Conservation (phyloP, 345 rosid species). For the Lumnitzera racemosa region DNA sequence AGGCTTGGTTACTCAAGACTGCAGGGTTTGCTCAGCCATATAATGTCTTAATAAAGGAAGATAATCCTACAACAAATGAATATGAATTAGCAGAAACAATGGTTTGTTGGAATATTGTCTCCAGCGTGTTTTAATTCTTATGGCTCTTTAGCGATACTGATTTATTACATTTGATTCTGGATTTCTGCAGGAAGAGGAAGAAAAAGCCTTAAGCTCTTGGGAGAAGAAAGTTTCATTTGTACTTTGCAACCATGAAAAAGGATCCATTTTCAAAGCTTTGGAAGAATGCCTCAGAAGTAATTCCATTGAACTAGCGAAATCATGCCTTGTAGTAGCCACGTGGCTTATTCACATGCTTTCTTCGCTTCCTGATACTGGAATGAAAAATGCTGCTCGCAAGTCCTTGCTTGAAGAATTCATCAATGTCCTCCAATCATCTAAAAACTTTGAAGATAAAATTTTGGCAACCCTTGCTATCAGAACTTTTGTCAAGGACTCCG, state of each 20-base stretch:
- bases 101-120: constrained; percentile 16
- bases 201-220: constrained; percentile 43
- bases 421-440: constrained; percentile 53
- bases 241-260: constrained; percentile 60
- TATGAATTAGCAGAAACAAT: constrained; percentile 28
- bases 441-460: constrained; percentile 55
- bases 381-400: constrained; percentile 29
- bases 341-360: constrained; percentile 58
- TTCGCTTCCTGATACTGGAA: constrained; percentile 49
- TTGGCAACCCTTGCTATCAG: constrained; percentile 50
- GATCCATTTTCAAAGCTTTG: constrained; percentile 54
- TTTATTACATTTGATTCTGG: too few species aligned
- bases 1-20: constrained; percentile 51
- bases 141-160: background rate
- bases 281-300: constrained; percentile 56
- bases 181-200: constrained; percentile 41
- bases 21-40: constrained; percentile 54
- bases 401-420: constrained; percentile 49
- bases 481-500: constrained; percentile 45
- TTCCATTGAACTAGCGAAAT: constrained; percentile 46
- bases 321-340: constrained; percentile 47
- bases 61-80: constrained; percentile 15
- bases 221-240: constrained; percentile 50
- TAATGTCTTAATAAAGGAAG: constrained; percentile 35
- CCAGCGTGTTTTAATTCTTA: background rate